Conservation (phyloP, 2,329 filamentous ascomycete genomes). For the Geoglossum cookeanum region DNA sequence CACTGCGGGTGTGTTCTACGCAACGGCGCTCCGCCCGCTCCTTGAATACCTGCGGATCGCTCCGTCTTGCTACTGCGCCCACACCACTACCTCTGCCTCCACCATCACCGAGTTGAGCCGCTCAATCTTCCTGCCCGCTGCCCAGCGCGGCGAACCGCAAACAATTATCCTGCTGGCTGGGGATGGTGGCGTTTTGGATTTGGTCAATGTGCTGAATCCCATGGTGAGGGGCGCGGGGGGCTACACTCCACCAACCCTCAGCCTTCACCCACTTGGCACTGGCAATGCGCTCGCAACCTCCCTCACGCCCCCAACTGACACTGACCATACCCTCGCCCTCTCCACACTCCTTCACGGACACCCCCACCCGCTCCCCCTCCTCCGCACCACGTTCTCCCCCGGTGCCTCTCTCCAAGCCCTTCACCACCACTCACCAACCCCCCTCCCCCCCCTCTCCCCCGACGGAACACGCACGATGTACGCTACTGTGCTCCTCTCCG, state of each 20-base stretch:
- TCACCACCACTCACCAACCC: conserved; percentile 23
- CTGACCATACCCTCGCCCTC: conserved; percentile 22
- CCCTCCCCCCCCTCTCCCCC: neutral
- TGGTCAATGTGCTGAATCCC: conserved; percentile 46
- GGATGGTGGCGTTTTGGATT: conserved; percentile 70
- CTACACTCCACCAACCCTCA: conserved; percentile 34
- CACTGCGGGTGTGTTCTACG: conserved; percentile 35
- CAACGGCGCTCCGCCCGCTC: conserved; percentile 35
- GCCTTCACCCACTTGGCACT: conserved; percentile 23
- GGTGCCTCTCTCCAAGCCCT: conserved; percentile 23
- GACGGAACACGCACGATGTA: conserved; percentile 23
- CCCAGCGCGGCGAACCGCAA: conserved; percentile 29
- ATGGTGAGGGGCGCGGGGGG: conserved; percentile 6
- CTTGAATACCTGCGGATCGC: conserved; percentile 27
- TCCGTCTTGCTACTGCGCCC: conserved; percentile 28
- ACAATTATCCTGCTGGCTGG: conserved; percentile 66
- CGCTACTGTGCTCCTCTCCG: conserved; percentile 73
- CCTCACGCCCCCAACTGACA: conserved; percentile 18
- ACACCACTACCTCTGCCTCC: conserved; percentile 42
- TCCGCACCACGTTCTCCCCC: conserved; percentile 25
- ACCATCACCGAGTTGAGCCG: conserved; percentile 46
- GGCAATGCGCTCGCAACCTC: conserved; percentile 31
- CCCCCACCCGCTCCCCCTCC: conserved; percentile 22
- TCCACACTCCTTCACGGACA: conserved; percentile 16
- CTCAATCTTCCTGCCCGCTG: conserved; percentile 27